Evolutionary conservation across 768 basidiomycete genomes (phyloP), one percentile per base, ranked within the genome.

Genomic region (Tylopilus subfusipes): DNA sequence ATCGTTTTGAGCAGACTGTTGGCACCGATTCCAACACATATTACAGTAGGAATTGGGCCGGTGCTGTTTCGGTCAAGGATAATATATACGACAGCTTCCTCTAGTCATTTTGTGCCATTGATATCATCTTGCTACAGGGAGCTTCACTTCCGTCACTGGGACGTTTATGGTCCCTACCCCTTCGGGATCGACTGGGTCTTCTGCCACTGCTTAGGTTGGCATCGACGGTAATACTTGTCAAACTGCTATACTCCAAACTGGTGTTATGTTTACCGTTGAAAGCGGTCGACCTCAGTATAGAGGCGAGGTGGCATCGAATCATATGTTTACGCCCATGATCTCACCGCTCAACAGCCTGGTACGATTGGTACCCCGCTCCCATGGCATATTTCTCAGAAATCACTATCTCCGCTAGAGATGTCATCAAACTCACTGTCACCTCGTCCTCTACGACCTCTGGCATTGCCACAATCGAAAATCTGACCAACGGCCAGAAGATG

Each of bases 131-230:
- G 3, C 11, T 11, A 40, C 19, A 61, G 59, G 36, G n/a, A 16
- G 57, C 48, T 52, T 61, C 40, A 48, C 27, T n/a, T 24, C 13
- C 10, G 50, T 60, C 21, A 50, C 54, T 11, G 54, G 54, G 6
- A 61, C 54, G 1, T 48, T 61, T n/a, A 53, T 45, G 3, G 51
- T 48, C 4, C 53, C 59, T 10, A 39, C 29, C 16, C 42, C 44
- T 27, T 46, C 40, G 8, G 59, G 59, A 18, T 12, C 18, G n/a
- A 18, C 36, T 18, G 18, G 18, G 9, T 5, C 13, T 14, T 38
- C 27, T 7, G 24, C 18, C 12, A 2, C 25, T 38, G 25, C 18
- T 3, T 19, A n/a, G 25, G 27, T 40, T 14, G 27, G 25, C 18
- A 5, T 49, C 12, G 48, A 49, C 8, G 25, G 25, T 12, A 2